These are phyloP conservation scores for Leucoagaricus sp. DNA, from an alignment of 1,284 basidiomycete species.

Conservation along the genomic window DNA sequence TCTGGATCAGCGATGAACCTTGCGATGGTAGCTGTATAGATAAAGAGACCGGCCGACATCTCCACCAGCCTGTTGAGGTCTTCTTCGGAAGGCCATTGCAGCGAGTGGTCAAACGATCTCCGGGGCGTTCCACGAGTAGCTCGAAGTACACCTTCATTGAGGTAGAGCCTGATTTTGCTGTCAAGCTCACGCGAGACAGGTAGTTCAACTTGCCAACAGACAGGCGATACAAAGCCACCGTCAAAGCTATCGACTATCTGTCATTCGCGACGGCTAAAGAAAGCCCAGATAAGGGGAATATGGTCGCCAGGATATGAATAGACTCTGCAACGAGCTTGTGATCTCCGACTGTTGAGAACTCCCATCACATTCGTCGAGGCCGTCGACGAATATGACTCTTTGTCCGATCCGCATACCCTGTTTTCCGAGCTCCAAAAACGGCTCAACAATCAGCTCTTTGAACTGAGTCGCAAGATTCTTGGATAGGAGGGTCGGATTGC, in stretches of 20 bases:
- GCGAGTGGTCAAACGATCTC: neutral
- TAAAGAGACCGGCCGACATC: neutral
- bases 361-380: neutral
- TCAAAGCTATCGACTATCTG: neutral
- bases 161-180: neutral
- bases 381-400: neutral
- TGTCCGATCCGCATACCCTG: neutral
- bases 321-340: neutral
- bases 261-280: neutral
- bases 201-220: neutral
- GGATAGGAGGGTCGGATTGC: neutral
- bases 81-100: neutral
- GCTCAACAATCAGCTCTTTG: neutral
- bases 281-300: neutral
- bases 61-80: neutral
- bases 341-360: neutral
- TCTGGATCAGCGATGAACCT: neutral
- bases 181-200: neutral
- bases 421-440: neutral
- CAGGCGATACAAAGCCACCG: neutral
- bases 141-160: neutral
- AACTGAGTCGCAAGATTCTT: neutral
- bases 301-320: too few species aligned
- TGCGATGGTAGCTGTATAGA: neutral
- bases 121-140: neutral